phyloP scores from a whole-genome alignment of 208 protist genomes.

The Acanthamoeba royreba region DNA sequence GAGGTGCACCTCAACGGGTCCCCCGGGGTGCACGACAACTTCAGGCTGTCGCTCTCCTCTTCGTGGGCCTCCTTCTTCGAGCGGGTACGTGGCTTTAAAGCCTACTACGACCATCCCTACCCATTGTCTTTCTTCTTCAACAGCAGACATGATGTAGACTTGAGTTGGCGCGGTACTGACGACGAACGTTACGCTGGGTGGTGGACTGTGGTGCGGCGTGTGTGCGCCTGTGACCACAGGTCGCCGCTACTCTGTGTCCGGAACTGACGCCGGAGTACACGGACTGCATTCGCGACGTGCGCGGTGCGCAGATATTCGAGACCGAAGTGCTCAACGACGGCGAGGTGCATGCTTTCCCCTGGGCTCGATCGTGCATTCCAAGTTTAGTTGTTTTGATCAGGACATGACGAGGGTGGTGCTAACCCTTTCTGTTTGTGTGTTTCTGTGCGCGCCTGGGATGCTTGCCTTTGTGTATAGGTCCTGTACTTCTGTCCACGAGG shows the following conservation, averaged over 20 bases:
- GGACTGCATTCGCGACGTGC: background rate
- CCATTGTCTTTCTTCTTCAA: background rate
- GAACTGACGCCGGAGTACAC: background rate
- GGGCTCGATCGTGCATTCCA: too few relatives aligned
- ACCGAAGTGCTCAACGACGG: conserved; percentile 1
- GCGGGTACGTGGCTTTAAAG: too few relatives aligned
- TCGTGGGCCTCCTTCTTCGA: background rate
- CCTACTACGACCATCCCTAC: too few relatives aligned
- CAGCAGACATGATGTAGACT: background rate
- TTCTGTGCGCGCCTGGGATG: too few relatives aligned
- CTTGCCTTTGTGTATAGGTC: too few relatives aligned
- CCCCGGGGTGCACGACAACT: background rate
- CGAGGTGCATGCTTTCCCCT: too few relatives aligned
- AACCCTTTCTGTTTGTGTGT: too few relatives aligned
- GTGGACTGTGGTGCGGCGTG: background rate
- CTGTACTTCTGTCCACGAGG: too few relatives aligned
- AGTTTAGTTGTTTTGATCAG: too few relatives aligned
- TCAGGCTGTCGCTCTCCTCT: background rate
- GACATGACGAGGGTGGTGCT: too few relatives aligned
- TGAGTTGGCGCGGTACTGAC: background rate
- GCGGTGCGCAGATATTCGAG: background rate
- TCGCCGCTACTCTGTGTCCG: background rate
- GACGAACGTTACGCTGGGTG: background rate
- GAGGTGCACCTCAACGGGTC: background rate
- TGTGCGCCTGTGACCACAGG: background rate